Percentiles rank a stretch among this genome's conserved stretches.
Evolutionary conservation across 441 rosid genomes (phyloP).

Genomic region (Jatropha multifida): DNA sequence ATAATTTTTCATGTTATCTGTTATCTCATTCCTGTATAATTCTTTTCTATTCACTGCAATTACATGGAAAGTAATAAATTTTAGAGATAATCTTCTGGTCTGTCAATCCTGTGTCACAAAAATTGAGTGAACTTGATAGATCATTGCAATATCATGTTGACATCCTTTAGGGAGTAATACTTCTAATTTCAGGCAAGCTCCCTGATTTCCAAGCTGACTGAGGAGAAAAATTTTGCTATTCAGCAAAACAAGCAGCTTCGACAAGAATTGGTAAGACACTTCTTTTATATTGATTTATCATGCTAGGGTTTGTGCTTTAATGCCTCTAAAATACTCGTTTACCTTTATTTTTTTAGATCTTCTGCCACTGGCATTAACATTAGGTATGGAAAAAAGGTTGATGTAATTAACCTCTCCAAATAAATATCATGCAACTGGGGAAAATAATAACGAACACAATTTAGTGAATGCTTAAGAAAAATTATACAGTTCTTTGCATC

Average conservation of each 20-base stretch:
- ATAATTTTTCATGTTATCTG: background rate
- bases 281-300: background rate
- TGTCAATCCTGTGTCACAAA: background rate
- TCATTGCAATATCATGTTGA: background rate
- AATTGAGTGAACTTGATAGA: slow-evolving; percentile 1
- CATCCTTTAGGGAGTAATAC: background rate
- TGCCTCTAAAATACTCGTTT: background rate
- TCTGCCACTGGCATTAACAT: background rate
- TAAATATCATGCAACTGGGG: background rate
- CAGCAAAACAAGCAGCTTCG: slow-evolving; percentile 64
- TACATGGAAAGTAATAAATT: background rate
- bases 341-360: background rate
- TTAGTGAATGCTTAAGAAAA: background rate
- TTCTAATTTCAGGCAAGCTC: slow-evolving; percentile 52
- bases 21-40: background rate
- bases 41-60: background rate
- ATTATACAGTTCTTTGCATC: slow-evolving; percentile 4
- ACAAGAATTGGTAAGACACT: slow-evolving; percentile 65
- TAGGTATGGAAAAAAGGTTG: background rate
- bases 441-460: background rate
- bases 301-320: background rate
- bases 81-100: background rate
- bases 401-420: background rate
- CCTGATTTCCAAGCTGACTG: slow-evolving; percentile 58
- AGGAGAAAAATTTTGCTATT: slow-evolving; percentile 60